Conservation (phyloP, 2,329 filamentous ascomycete genomes). For the Fusarium domesticum region DNA sequence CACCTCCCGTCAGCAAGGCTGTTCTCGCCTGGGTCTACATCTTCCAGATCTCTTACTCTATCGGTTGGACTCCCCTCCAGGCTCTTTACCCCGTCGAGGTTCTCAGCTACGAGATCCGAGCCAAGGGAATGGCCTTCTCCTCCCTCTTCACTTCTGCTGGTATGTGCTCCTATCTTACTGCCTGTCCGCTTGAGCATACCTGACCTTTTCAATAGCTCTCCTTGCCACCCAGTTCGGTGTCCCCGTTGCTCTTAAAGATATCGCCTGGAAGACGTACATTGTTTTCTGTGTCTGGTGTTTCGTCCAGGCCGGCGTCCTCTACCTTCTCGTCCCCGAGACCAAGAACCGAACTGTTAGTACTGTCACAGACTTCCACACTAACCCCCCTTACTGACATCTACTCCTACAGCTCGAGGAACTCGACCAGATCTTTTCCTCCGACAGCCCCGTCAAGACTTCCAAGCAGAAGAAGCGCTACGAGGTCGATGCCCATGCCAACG, state of each 20-base stretch:
- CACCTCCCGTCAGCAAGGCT: slow-evolving; percentile 39
- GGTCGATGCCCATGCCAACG: slow-evolving; percentile 17
- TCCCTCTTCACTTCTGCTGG: slow-evolving; percentile 43
- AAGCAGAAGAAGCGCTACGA: slow-evolving; percentile 21
- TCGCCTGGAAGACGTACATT: slow-evolving; percentile 54
- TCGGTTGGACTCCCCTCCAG: slow-evolving; percentile 38
- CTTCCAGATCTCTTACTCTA: slow-evolving; percentile 39
- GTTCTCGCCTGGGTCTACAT: slow-evolving; percentile 44
- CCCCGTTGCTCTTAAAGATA: slow-evolving; percentile 46
- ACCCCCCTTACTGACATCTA: not conserved
- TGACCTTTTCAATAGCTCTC: slow-evolving; percentile 10
- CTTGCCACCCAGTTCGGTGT: slow-evolving; percentile 43
- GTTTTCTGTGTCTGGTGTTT: slow-evolving; percentile 46
- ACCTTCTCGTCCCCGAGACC: slow-evolving; percentile 51
- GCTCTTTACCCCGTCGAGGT: slow-evolving; percentile 52
- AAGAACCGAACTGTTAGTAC: slow-evolving; percentile 42
- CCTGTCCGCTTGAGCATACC: not conserved
- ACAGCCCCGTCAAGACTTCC: slow-evolving; percentile 21
- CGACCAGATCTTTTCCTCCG: slow-evolving; percentile 22
- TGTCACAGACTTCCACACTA: not conserved
- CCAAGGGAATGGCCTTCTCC: slow-evolving; percentile 54
- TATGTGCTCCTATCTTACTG: not conserved
- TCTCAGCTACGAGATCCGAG: slow-evolving; percentile 51
- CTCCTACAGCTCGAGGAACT: slow-evolving; percentile 23
- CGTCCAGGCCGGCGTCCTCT: slow-evolving; percentile 41